These are phyloP conservation scores for Lentinula detonsa DNA, from an alignment of 768 basidiomycete species.

Conservation along the genomic window DNA sequence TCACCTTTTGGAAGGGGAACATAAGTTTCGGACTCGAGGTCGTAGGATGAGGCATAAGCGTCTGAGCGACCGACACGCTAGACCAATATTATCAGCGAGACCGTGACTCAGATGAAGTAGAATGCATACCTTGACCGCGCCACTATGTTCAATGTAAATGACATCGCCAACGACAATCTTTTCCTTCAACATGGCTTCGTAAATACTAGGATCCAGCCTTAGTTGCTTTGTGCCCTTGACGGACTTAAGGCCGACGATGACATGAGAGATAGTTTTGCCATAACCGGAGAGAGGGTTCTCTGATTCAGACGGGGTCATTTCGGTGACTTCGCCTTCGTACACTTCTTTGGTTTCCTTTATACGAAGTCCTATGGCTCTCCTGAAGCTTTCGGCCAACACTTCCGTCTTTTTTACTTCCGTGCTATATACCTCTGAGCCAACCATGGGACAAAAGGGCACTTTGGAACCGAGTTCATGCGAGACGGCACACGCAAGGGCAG, in stretches of 20 bases:
- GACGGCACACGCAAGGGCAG: conserved; percentile 91
- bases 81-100: conserved; percentile 1
- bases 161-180: conserved; percentile 96
- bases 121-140: conserved; percentile 82
- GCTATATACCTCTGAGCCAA: conserved; percentile 94
- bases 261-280: conserved; percentile 98
- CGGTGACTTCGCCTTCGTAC: conserved; percentile 97
- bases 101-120: not conserved
- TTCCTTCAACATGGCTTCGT: conserved; percentile 96
- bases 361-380: conserved; percentile 91
- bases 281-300: conserved; percentile 97
- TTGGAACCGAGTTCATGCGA: conserved; percentile 92
- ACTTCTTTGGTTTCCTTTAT: conserved; percentile 99
- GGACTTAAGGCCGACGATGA: conserved; percentile 93
- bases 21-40: conserved; percentile 97
- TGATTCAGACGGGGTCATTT: conserved; percentile 91
- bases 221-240: conserved; percentile 91
- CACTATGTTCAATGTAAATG: conserved; percentile 93
- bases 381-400: conserved; percentile 90
- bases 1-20: conserved; percentile 96
- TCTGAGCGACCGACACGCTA: conserved; percentile 95
- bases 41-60: conserved; percentile 95
- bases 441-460: conserved; percentile 98
- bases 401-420: conserved; percentile 99
- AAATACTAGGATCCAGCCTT: conserved; percentile 89